Evolutionary conservation across 495 filamentous ascomycete species (phyloP).

Genomic region (Tuber magnatum): DNA sequence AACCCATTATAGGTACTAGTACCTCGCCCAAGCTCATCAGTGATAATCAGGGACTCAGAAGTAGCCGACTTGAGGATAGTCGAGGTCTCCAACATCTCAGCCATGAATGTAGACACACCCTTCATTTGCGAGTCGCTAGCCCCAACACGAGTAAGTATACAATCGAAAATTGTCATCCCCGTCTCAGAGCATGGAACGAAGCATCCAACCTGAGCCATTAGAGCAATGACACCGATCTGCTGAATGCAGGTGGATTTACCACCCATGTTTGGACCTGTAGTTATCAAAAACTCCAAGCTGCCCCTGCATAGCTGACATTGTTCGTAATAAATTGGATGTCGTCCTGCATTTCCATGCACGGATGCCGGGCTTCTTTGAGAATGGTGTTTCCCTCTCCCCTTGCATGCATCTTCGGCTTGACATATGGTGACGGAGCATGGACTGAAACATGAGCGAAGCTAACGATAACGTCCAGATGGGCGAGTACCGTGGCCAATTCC

Average conservation of each 20-base stretch:
- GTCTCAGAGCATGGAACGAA: constrained; percentile 90
- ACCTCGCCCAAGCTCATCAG: constrained; percentile 95
- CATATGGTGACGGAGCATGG: constrained; percentile 85
- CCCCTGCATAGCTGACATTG: constrained; percentile 77
- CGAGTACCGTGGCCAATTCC: constrained; percentile 75
- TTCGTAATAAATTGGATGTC: constrained; percentile 98
- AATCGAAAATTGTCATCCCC: constrained; percentile 93
- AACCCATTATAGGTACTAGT: constrained; percentile 99
- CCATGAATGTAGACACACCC: constrained; percentile 99
- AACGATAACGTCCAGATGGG: constrained; percentile 94
- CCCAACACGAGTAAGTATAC: constrained; percentile 92
- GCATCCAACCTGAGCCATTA: constrained; percentile 96
- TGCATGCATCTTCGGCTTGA: constrained; percentile 83
- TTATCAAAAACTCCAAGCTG: constrained; percentile 84
- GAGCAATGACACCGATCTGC: constrained; percentile 91
- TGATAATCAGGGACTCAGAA: constrained; percentile 88
- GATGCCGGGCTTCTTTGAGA: constrained; percentile 87
- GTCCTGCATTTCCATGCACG: constrained; percentile 99
- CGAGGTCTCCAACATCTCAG: constrained; percentile 97
- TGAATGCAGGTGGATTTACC: constrained; percentile 99
- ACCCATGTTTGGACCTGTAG: constrained; percentile 98
- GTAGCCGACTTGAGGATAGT: constrained; percentile 98
- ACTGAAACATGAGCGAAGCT: constrained; percentile 90
- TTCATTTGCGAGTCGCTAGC: constrained; percentile 95
- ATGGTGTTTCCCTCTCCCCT: constrained; percentile 86